A percentile compares a stretch with the other conserved stretches of the same genome.
Conservation (phyloP, 768 basidiomycete genomes). For the Lenzites betulinus region DNA sequence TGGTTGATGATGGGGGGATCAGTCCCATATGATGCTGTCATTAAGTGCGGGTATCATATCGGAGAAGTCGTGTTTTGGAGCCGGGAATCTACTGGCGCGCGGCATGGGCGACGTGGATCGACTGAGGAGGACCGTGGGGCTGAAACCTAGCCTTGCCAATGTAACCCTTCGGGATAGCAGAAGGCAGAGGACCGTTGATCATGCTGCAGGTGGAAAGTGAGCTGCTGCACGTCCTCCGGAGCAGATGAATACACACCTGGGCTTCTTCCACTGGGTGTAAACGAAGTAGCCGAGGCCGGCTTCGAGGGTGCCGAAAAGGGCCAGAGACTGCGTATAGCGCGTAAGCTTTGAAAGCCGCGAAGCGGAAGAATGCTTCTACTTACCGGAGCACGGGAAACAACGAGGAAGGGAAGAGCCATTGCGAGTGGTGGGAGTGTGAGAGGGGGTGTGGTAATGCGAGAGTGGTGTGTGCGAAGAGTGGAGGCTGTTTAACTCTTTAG, state of each 20-base stretch:
- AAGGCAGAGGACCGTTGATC: conserved; percentile 21
- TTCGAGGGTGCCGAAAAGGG: conserved; percentile 29
- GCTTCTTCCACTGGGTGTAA: conserved; percentile 27
- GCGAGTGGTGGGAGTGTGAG: conserved; percentile 6
- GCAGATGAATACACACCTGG: conserved; percentile 21
- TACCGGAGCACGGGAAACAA: conserved; percentile 27
- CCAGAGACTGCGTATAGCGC: conserved; percentile 20
- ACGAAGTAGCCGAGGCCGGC: conserved; percentile 25
- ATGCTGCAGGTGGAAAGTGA: conserved; percentile 1
- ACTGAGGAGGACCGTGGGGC: conserved; percentile 10
- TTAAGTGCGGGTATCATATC: conserved; percentile 18
- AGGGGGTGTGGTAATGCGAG: neutral
- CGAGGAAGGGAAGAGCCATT: conserved; percentile 16
- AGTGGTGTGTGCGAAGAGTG: conserved; percentile 8
- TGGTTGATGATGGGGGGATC: neutral
- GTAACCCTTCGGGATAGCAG: conserved; percentile 25
- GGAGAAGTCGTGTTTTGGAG: conserved; percentile 6
- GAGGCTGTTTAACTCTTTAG: neutral
- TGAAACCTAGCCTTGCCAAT: conserved; percentile 22
- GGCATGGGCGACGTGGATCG: conserved; percentile 15
- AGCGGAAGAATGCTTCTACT: neutral
- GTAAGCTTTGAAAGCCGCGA: neutral
- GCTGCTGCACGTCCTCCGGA: neutral
- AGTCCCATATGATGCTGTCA: conserved; percentile 23
- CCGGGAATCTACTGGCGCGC: conserved; percentile 11